phyloP scores from a whole-genome alignment of 208 protist species.

The Leptomonas pyrrhocoris region DNA sequence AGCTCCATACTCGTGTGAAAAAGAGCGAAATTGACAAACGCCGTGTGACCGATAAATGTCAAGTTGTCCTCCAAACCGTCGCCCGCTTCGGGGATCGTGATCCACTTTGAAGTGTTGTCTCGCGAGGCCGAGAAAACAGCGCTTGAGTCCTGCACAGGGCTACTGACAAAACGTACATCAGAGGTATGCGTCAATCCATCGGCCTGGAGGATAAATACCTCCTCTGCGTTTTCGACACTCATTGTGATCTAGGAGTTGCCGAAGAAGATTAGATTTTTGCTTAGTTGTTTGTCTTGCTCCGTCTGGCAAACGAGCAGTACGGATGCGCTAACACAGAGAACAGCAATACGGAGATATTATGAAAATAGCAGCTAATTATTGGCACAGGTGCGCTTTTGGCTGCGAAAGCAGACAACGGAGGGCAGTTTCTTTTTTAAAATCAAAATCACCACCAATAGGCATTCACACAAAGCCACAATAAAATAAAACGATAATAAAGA shows the following conservation, averaged over 20 bases:
- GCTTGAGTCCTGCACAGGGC: constrained; percentile 3
- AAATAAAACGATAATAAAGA: no score
- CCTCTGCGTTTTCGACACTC: background rate
- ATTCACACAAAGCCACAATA: no score
- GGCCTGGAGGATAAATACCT: constrained; percentile 56
- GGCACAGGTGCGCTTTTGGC: background rate
- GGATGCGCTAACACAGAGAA: background rate
- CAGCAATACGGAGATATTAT: background rate
- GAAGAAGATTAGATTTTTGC: background rate
- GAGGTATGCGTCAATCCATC: constrained; percentile 56
- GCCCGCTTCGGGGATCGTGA: constrained; percentile 22
- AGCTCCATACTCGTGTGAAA: constrained; percentile 50
- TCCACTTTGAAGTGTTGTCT: constrained; percentile 55
- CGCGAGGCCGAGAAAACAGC: constrained; percentile 56
- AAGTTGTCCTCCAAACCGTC: constrained; percentile 19
- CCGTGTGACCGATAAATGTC: constrained; percentile 63
- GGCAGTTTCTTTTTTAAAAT: no score
- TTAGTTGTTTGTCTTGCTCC: background rate
- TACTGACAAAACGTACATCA: constrained; percentile 64
- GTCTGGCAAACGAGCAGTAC: no score
- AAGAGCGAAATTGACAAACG: constrained; percentile 85
- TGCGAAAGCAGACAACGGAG: background rate
- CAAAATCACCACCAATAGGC: no score
- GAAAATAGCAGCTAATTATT: background rate
- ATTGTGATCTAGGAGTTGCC: background rate